Conservation (phyloP, 208 protist genomes). For the Leishmania amazonensis region DNA sequence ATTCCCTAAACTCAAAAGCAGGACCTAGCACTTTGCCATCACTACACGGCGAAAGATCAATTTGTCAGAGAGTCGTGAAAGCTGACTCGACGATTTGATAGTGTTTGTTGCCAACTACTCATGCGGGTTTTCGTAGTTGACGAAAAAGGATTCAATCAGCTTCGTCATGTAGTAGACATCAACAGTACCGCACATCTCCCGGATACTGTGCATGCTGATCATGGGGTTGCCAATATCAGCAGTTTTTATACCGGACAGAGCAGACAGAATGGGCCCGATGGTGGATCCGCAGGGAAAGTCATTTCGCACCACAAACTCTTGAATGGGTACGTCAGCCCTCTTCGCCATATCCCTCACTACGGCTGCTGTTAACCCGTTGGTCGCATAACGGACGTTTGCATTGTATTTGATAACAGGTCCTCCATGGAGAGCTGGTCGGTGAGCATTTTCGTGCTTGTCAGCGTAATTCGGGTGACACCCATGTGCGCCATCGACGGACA, state of each 20-base stretch:
- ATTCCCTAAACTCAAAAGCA: background rate
- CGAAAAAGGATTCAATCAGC: conserved; percentile 90
- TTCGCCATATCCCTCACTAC: conserved; percentile 86
- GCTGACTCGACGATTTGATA: background rate
- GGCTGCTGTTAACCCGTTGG: conserved; percentile 85
- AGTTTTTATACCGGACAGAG: conserved; percentile 93
- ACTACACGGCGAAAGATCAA: background rate
- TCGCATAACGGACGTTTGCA: conserved; percentile 96
- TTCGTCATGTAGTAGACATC: conserved; percentile 89
- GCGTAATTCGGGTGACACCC: conserved; percentile 97
- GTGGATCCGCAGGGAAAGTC: conserved; percentile 97
- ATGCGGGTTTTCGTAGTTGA: conserved; percentile 44
- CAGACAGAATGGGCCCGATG: conserved; percentile 96
- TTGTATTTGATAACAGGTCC: conserved; percentile 98
- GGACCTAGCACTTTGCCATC: background rate
- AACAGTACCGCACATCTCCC: conserved; percentile 94
- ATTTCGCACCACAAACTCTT: conserved; percentile 96
- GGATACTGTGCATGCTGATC: conserved; percentile 97
- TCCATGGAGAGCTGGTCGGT: conserved; percentile 89
- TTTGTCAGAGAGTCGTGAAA: background rate
- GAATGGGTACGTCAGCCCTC: conserved; percentile 63
- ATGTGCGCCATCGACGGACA: conserved; percentile 97
- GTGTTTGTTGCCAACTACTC: background rate
- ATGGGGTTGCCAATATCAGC: conserved; percentile 97
- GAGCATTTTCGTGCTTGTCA: conserved; percentile 93